phyloP scores from a whole-genome alignment of 768 basidiomycete species.

The Chalciporus piperatus region DNA sequence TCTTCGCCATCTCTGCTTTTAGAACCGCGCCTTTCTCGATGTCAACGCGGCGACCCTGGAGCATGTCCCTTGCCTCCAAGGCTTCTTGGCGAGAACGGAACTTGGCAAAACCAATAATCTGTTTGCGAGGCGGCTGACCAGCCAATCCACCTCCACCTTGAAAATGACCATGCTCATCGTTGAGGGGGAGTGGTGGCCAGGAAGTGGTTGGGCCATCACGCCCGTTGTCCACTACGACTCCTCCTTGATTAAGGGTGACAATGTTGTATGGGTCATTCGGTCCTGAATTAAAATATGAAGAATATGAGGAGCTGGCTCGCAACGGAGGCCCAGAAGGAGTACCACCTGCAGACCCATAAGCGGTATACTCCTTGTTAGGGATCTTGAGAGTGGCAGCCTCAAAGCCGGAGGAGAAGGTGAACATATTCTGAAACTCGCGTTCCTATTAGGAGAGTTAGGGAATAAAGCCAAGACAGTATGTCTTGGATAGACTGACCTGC shows the following conservation, averaged over 20 bases:
- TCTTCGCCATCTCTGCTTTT: constrained; percentile 99
- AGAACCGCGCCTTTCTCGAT: constrained; percentile 89
- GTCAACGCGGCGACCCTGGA: constrained; percentile 90
- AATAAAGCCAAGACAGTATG: not conserved
- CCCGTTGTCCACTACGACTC: constrained; percentile 76
- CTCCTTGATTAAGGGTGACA: constrained; percentile 79
- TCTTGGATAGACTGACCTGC: constrained; percentile 59
- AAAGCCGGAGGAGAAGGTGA: constrained; percentile 92
- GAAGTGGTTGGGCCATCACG: constrained; percentile 70
- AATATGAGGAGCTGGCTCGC: constrained; percentile 33
- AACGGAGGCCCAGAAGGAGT: constrained; percentile 35
- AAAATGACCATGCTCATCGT: constrained; percentile 33
- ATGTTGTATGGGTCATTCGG: constrained; percentile 82
- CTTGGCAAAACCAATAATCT: constrained; percentile 98
- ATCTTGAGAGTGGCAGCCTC: constrained; percentile 98
- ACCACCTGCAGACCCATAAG: constrained; percentile 54
- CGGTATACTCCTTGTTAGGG: constrained; percentile 86
- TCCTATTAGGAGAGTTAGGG: constrained; percentile 53
- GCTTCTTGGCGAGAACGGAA: constrained; percentile 89
- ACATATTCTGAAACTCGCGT: constrained; percentile 99
- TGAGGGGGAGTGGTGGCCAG: constrained; percentile 49
- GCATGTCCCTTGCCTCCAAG: constrained; percentile 76
- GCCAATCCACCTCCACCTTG: constrained; percentile 24
- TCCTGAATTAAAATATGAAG: constrained; percentile 42
- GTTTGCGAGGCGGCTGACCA: constrained; percentile 69